Percentiles rank a stretch among this genome's conserved stretches.
These are phyloP conservation scores for Cercospora janseana DNA, from an alignment of 2,329 filamentous ascomycete genomes.

Conservation along the genomic window DNA sequence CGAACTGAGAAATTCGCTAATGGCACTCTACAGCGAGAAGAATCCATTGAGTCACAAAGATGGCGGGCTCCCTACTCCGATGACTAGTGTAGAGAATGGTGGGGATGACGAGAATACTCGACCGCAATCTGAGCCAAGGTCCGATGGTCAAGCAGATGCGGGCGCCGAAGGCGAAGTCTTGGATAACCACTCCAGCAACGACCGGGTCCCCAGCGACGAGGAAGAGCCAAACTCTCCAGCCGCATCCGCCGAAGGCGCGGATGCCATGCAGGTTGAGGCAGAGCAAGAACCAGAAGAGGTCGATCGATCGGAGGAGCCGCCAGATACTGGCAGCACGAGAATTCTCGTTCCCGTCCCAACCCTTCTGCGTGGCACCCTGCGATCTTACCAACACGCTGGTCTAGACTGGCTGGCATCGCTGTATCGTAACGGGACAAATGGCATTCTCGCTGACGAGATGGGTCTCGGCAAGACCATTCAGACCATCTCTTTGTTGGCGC, in stretches of 20 bases:
- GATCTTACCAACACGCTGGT: conserved; percentile 96
- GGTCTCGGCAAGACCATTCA: conserved; percentile 97
- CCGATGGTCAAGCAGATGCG: conserved; percentile 20
- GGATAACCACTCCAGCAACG: not conserved
- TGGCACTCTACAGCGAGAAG: conserved; percentile 33
- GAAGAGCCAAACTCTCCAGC: not conserved
- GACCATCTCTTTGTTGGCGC: conserved; percentile 89
- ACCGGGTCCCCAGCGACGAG: not conserved
- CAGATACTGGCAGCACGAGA: conserved; percentile 28
- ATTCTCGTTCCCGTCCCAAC: conserved; percentile 57
- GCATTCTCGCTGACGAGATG: conserved; percentile 97
- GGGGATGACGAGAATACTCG: conserved; percentile 26
- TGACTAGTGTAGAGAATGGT: conserved; percentile 35
- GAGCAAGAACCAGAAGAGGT: conserved; percentile 6
- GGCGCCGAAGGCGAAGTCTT: conserved; percentile 10
- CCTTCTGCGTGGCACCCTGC: conserved; percentile 77
- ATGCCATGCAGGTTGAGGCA: conserved; percentile 29
- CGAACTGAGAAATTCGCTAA: conserved; percentile 21
- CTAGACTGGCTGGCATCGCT: conserved; percentile 93
- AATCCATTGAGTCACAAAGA: conserved; percentile 29
- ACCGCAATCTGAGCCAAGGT: conserved; percentile 24
- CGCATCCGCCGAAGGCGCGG: not conserved
- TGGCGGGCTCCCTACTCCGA: conserved; percentile 35
- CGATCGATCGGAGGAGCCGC: conserved; percentile 26
- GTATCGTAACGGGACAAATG: conserved; percentile 89